Evolutionary conservation across 192 early-diverging fungal species (phyloP).

Genomic region (Radiomyces spectabilis): DNA sequence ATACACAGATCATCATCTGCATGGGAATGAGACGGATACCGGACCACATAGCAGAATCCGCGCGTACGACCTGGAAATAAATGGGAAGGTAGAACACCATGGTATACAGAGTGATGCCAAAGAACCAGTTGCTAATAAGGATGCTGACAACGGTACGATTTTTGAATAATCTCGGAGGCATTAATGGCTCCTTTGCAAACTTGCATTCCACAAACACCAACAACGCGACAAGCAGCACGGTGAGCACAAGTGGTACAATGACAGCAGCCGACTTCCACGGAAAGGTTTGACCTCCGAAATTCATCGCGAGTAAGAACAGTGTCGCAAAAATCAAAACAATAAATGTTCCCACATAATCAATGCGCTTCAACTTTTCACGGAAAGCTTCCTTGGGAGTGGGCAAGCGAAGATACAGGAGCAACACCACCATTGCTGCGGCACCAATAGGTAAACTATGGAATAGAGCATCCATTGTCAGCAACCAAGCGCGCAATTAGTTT

Average conservation of each 20-base stretch:
- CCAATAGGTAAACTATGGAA: constrained; percentile 29
- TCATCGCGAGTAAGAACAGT: constrained; percentile 56
- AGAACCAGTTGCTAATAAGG: constrained; percentile 23
- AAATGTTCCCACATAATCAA: constrained; percentile 53
- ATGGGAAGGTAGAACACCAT: constrained; percentile 30
- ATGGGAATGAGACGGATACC: constrained; percentile 34
- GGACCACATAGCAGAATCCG: constrained; percentile 39
- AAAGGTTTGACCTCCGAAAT: constrained; percentile 55
- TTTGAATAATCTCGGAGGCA: constrained; percentile 51
- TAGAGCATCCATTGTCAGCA: background rate
- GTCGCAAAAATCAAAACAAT: constrained; percentile 39
- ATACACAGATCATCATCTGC: constrained; percentile 16
- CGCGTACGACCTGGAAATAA: constrained; percentile 54
- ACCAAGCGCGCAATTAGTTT: background rate
- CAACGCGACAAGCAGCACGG: constrained; percentile 26
- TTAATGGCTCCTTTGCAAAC: constrained; percentile 51
- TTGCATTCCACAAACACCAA: constrained; percentile 40
- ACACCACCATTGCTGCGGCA: constrained; percentile 30
- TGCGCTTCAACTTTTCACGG: constrained; percentile 43
- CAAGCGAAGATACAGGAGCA: constrained; percentile 28
- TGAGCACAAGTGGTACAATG: constrained; percentile 39
- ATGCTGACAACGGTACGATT: constrained; percentile 34
- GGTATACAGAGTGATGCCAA: constrained; percentile 26
- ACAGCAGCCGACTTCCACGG: constrained; percentile 49
- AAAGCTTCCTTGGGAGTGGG: constrained; percentile 16